Evolutionary conservation across 2,329 filamentous ascomycete genomes (phyloP), one percentile per base, ranked within the genome.

Genomic region (Stylonectria norvegica): DNA sequence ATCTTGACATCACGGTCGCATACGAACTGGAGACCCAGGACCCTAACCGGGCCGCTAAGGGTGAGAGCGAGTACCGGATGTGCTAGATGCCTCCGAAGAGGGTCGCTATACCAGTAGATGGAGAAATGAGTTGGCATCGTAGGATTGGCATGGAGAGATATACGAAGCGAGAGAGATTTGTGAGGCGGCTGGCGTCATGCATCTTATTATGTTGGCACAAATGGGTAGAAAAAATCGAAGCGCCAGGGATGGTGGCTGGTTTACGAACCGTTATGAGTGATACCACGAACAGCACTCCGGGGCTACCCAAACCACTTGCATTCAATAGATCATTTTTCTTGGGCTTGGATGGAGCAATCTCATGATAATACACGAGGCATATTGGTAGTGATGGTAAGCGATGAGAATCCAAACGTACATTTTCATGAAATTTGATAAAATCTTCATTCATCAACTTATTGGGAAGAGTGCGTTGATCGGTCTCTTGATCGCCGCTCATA

Each of bases 1-100:
- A 98, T 65, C 76, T 98, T 40, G 93, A 98, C 67, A 95, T 98
- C 62, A 81, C 78, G 59, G 79, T 98, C 60, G 74, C 81, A 32
- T 97, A 97, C 71, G 76, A 81, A 59, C 78, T 96, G 37, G 78
- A 88, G 58, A 87, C 89, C 4, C 69, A 81, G 18, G 90, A 97
- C 62, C 66, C 70, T 20, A 85, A 76, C 48, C 80, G 93, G 53
- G 69, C 73, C 44, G 79, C 81, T 4, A 67, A 81, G 59, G 91
- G 89, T 40, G 64, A 70, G 48, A 87, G 85, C 66, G 75, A 81
- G 55, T 98, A 96, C 76, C 91, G 85, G 68, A 84, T 84, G 80
- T 83, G 79, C 68, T 84, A 74, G 28, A 23, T 12, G 16, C 20
- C 16, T 19, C 23, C 22, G 20, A 11, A 20, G 29, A n/a, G 29